Conservation (phyloP, 1,284 basidiomycete species). For the Leccinum fallax region DNA sequence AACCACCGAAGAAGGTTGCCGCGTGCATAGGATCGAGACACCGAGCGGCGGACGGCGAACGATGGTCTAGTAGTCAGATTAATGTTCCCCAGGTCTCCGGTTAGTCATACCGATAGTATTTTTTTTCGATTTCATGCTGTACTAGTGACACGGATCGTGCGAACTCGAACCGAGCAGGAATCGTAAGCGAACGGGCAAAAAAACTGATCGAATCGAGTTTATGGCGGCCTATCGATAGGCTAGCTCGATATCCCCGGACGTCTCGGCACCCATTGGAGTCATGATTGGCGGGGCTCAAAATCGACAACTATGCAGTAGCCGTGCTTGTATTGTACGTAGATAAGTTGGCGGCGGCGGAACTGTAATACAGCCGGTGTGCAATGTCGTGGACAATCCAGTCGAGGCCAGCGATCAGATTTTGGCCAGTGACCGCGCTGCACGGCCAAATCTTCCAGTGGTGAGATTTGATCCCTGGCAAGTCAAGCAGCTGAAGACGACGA, state of each 20-base stretch:
- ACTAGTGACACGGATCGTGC: conserved; percentile 14
- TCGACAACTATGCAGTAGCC: conserved; percentile 1
- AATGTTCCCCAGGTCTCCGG: conserved; percentile 6
- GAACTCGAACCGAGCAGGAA: conserved; percentile 11
- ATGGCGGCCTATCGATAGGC: conserved; percentile 16
- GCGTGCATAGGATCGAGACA: conserved; percentile 24
- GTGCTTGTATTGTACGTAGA: conserved; percentile 3
- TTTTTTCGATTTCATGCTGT: conserved; percentile 12
- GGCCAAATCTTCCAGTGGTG: conserved; percentile 92
- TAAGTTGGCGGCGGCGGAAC: conserved; percentile 24
- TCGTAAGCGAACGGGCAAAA: conserved; percentile 9
- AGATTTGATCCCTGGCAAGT: conserved; percentile 75
- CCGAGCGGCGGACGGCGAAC: conserved; percentile 6
- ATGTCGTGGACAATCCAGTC: conserved; percentile 96
- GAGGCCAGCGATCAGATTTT: conserved; percentile 82
- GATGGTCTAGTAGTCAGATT: conserved; percentile 1
- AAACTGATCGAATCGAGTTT: not conserved
- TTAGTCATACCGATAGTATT: conserved; percentile 12
- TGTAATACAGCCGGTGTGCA: conserved; percentile 78
- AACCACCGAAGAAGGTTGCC: conserved; percentile 26
- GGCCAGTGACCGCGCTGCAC: conserved; percentile 91
- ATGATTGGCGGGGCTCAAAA: not conserved
- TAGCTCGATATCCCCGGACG: conserved; percentile 7
- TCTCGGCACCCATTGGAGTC: conserved; percentile 14
- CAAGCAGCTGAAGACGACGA: conserved; percentile 60